A percentile compares a stretch with the other conserved stretches of the same genome.
Evolutionary conservation across 495 filamentous ascomycete species (phyloP).

Genomic region (Rhypophila decipiens): DNA sequence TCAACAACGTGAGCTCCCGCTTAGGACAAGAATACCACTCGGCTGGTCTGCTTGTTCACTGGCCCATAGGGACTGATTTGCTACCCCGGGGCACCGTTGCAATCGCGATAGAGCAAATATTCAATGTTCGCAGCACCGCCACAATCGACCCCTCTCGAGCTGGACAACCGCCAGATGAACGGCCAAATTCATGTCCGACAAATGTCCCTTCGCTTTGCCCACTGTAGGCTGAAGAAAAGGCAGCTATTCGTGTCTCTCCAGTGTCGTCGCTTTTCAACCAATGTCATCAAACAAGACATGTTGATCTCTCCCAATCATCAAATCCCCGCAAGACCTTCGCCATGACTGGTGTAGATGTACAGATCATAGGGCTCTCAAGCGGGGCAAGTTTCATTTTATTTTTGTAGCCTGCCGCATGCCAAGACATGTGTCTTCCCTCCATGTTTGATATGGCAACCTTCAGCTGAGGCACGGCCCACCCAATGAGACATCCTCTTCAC

Average conservation of each 20-base stretch:
- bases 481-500: constrained; percentile 7
- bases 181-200: not conserved
- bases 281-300: not conserved
- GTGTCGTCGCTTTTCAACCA: not conserved
- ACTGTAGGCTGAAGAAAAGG: not conserved
- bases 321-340: too few relatives aligned
- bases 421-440: not conserved
- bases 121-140: constrained; percentile 15
- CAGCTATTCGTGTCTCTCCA: not conserved
- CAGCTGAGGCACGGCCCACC: constrained; percentile 14
- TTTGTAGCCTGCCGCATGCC: not conserved
- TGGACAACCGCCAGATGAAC: not conserved
- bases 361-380: too few relatives aligned
- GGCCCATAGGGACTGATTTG: too few relatives aligned
- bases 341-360: too few relatives aligned
- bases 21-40: not conserved
- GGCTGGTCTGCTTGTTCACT: too few relatives aligned
- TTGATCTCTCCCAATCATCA: too few relatives aligned
- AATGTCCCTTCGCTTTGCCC: not conserved
- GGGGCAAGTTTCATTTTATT: not conserved
- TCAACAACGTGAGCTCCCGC: not conserved
- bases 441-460: constrained; percentile 10
- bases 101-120: not conserved
- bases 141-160: constrained; percentile 3
- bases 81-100: not conserved